These are phyloP conservation scores for Phytophthora syringae DNA, from an alignment of 352 stramenopile genomes.

Conservation along the genomic window DNA sequence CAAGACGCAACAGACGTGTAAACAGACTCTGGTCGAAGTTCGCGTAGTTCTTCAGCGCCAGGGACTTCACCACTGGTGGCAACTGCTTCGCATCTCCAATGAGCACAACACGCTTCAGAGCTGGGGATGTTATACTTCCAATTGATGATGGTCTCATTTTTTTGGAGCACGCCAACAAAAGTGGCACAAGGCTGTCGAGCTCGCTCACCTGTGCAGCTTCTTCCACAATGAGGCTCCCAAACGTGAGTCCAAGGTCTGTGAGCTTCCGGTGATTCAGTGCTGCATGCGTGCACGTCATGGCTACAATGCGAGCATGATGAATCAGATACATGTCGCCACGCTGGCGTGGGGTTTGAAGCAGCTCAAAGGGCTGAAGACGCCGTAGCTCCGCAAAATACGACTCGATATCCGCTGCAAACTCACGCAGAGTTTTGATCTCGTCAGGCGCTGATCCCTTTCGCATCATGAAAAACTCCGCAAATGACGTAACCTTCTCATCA, in stretches of 20 bases:
- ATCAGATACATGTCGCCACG: conserved; percentile 95
- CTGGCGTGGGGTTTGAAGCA: conserved; percentile 92
- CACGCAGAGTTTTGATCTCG: conserved; percentile 31
- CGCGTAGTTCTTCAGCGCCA: conserved; percentile 87
- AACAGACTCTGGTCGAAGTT: conserved; percentile 97
- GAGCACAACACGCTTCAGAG: conserved; percentile 94
- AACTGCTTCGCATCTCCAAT: conserved; percentile 95
- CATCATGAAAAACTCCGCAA: conserved; percentile 51
- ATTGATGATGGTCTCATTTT: conserved; percentile 4
- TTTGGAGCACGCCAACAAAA: conserved; percentile 84
- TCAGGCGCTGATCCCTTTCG: conserved; percentile 34
- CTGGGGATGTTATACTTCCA: conserved; percentile 9
- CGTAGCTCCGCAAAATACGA: conserved; percentile 93
- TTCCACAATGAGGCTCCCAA: conserved; percentile 94
- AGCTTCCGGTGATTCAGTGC: conserved; percentile 90
- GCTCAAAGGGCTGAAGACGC: conserved; percentile 94
- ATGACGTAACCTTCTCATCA: no score
- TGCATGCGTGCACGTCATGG: conserved; percentile 96
- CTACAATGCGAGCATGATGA: conserved; percentile 94
- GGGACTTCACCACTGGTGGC: conserved; percentile 91
- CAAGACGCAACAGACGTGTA: conserved; percentile 92
- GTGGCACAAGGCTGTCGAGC: conserved; percentile 92
- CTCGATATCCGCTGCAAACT: conserved; percentile 78
- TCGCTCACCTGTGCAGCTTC: conserved; percentile 96
- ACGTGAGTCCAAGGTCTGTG: conserved; percentile 80